These are phyloP conservation scores for Mortierella sp. DNA, from an alignment of 371 early-diverging fungal genomes.

Conservation along the genomic window DNA sequence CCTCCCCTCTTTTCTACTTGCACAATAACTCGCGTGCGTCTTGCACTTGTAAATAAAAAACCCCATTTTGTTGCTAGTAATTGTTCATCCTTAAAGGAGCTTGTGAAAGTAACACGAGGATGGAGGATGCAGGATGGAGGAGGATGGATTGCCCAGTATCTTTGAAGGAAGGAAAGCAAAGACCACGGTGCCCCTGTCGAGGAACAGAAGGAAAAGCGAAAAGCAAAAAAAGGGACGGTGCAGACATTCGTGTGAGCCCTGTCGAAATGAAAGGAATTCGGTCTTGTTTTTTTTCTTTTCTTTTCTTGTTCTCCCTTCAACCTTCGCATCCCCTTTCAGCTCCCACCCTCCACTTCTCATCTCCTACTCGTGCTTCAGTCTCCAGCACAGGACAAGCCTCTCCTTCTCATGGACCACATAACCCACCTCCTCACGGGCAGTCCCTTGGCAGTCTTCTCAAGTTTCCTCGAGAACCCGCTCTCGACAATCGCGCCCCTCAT, in stretches of 20 bases:
- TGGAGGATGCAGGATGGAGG: not conserved
- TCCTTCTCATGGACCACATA: not conserved
- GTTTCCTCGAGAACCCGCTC: not conserved
- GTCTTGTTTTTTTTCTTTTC: not conserved
- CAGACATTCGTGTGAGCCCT: no score
- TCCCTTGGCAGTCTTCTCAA: not conserved
- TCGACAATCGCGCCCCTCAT: constrained; percentile 3
- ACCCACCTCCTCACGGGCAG: not conserved
- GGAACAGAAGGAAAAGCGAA: no score
- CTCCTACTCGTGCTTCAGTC: not conserved
- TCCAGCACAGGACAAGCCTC: not conserved
- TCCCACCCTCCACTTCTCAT: not conserved
- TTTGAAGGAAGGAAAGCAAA: no score
- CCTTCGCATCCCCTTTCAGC: not conserved
- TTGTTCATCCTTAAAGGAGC: not conserved
- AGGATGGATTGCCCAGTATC: not conserved
- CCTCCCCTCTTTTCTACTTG: not conserved
- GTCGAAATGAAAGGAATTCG: not conserved
- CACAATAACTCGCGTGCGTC: not conserved
- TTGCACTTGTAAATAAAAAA: not conserved
- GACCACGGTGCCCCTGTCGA: no score
- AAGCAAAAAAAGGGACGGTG: no score
- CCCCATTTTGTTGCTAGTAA: not conserved
- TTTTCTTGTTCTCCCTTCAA: not conserved
- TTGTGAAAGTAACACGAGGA: not conserved